A percentile compares a stretch with the other conserved stretches of the same genome.
phyloP scores from a whole-genome alignment of 1,284 basidiomycete species.

The Papiliotrema nemorosa region DNA sequence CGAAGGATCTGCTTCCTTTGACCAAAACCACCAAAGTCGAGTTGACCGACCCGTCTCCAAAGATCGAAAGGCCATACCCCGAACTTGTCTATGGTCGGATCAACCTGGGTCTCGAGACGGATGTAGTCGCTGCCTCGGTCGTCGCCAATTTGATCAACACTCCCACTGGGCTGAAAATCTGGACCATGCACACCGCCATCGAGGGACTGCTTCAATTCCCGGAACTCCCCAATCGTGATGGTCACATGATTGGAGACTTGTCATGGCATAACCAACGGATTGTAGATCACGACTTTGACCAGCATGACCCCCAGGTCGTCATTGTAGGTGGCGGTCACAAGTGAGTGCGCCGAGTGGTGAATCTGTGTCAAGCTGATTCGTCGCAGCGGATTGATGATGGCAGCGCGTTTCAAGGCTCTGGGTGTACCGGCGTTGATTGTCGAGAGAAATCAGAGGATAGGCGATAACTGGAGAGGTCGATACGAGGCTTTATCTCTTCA shows the following conservation, averaged over 20 bases:
- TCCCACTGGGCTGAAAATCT: slow-evolving; percentile 53
- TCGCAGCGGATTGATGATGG: slow-evolving; percentile 39
- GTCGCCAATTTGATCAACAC: slow-evolving; percentile 56
- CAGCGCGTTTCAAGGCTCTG: slow-evolving; percentile 48
- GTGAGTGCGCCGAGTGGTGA: too few relatives aligned
- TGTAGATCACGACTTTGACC: slow-evolving; percentile 37
- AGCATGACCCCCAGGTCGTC: slow-evolving; percentile 49
- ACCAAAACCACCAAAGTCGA: slow-evolving; percentile 42
- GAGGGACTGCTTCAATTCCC: slow-evolving; percentile 56
- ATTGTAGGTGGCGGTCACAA: slow-evolving; percentile 50
- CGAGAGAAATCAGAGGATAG: slow-evolving; percentile 44
- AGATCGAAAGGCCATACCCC: slow-evolving; percentile 53
- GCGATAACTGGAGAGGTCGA: slow-evolving; percentile 52
- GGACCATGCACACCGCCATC: slow-evolving; percentile 51
- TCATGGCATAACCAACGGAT: slow-evolving; percentile 20
- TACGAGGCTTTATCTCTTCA: slow-evolving; percentile 62
- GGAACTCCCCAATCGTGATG: slow-evolving; percentile 33
- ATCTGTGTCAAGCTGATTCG: not conserved
- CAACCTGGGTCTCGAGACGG: slow-evolving; percentile 58
- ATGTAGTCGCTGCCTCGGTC: slow-evolving; percentile 53
- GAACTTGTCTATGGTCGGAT: slow-evolving; percentile 59
- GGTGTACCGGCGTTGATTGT: slow-evolving; percentile 46
- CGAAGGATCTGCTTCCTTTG: slow-evolving; percentile 18
- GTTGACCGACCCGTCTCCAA: slow-evolving; percentile 45
- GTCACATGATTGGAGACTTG: slow-evolving; percentile 22